Conservation (phyloP, 2,329 filamentous ascomycete species). For the Leptographium radiaticola region DNA sequence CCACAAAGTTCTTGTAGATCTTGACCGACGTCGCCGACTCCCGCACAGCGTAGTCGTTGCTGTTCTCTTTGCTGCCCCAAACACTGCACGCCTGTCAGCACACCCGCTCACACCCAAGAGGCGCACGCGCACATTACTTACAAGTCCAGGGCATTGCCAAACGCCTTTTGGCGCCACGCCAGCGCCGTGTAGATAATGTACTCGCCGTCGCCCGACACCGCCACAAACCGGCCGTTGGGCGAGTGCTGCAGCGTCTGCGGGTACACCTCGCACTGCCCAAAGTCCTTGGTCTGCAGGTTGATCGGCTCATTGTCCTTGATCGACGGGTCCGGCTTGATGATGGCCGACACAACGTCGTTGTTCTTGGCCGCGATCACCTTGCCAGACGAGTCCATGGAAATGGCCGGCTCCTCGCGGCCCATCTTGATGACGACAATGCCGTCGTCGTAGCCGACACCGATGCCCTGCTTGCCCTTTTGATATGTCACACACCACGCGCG, state of each 20-base stretch:
- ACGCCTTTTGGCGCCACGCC: slow-evolving; percentile 94
- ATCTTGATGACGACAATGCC: slow-evolving; percentile 97
- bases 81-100: slow-evolving; percentile 26
- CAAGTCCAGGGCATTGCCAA: slow-evolving; percentile 89
- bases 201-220: slow-evolving; percentile 88
- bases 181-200: slow-evolving; percentile 98
- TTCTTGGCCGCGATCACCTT: slow-evolving; percentile 95
- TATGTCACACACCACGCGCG: slow-evolving; percentile 96
- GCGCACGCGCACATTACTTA: background rate
- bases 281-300: slow-evolving; percentile 78
- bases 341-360: slow-evolving; percentile 86
- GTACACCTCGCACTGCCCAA: slow-evolving; percentile 93
- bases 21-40: slow-evolving; percentile 92
- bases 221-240: slow-evolving; percentile 78
- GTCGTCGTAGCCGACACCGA: slow-evolving; percentile 95
- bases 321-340: slow-evolving; percentile 80
- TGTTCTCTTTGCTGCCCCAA: slow-evolving; percentile 94
- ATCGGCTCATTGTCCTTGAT: slow-evolving; percentile 85
- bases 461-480: slow-evolving; percentile 84
- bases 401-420: slow-evolving; percentile 90
- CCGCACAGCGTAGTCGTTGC: slow-evolving; percentile 94
- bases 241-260: slow-evolving; percentile 90
- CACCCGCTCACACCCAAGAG: background rate
- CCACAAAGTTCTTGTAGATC: slow-evolving; percentile 95
- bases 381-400: slow-evolving; percentile 92